These are phyloP conservation scores for Coniochaeta sp. DNA, from an alignment of 2,329 filamentous ascomycete species.

Conservation along the genomic window DNA sequence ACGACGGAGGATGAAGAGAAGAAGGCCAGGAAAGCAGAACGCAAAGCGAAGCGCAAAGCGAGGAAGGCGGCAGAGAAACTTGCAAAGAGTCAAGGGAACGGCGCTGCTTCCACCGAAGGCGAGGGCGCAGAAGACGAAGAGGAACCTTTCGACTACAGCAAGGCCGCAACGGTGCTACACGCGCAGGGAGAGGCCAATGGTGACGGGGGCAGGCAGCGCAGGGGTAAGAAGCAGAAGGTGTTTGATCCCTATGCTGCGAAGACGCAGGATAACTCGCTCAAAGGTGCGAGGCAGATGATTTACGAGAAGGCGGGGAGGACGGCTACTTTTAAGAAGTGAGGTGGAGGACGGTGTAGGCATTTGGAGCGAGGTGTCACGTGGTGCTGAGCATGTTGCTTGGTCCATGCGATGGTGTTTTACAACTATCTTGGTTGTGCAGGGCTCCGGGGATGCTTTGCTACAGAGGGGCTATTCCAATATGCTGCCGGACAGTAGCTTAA, in stretches of 20 bases:
- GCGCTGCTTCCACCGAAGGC: neutral
- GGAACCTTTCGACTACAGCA: constrained; percentile 27
- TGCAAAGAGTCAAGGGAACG: constrained; percentile 2
- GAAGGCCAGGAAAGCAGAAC: neutral
- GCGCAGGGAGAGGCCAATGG: constrained; percentile 14
- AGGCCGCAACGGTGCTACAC: constrained; percentile 23
- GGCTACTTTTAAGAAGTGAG: constrained; percentile 2
- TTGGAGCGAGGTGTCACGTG: too few species aligned
- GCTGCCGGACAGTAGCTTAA: too few species aligned
- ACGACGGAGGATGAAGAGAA: neutral
- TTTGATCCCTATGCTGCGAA: constrained; percentile 2
- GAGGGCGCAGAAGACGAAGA: constrained; percentile 11
- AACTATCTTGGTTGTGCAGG: too few species aligned
- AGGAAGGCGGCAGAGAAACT: constrained; percentile 1
- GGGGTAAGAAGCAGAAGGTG: constrained; percentile 6
- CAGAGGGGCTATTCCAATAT: too few species aligned
- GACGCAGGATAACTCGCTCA: neutral
- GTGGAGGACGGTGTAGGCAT: too few species aligned
- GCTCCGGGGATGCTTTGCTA: too few species aligned
- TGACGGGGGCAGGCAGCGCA: constrained; percentile 6
- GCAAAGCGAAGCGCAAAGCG: neutral
- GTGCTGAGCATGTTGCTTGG: neutral
- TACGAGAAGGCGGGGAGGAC: constrained; percentile 1
- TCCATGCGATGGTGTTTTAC: too few species aligned
- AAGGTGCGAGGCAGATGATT: constrained; percentile 2